Evolutionary conservation across 2,329 filamentous ascomycete genomes (phyloP).

Genomic region (Dothiorella sarmentorum): DNA sequence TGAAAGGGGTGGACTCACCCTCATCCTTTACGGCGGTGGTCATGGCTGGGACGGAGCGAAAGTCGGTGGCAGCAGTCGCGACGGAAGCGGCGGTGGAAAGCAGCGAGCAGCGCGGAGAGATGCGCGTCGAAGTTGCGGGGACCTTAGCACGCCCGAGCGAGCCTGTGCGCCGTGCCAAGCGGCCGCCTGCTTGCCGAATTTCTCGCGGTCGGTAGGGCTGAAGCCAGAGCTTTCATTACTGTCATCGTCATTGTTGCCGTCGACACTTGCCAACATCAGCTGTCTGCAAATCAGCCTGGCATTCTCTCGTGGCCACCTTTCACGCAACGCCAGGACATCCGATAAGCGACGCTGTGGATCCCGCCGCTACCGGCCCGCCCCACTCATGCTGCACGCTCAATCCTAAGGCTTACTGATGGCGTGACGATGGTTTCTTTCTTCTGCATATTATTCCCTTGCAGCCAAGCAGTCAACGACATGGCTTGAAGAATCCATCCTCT

Average conservation of each 20-base stretch:
- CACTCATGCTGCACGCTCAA: constrained; percentile 1
- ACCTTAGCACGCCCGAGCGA: neutral
- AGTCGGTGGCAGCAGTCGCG: constrained; percentile 13
- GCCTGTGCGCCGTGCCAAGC: constrained; percentile 1
- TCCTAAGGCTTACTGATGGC: neutral
- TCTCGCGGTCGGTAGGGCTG: constrained; percentile 9
- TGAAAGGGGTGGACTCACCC: constrained; percentile 27
- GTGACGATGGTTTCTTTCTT: constrained; percentile 1
- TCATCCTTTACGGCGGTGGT: constrained; percentile 35
- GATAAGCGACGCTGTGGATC: neutral
- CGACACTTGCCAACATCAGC: neutral
- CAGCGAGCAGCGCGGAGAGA: constrained; percentile 12
- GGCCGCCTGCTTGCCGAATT: neutral
- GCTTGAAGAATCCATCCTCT: neutral
- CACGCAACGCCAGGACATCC: no score
- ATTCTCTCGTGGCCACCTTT: neutral
- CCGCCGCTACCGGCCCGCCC: neutral
- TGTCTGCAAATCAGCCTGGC: neutral
- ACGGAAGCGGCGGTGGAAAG: constrained; percentile 15
- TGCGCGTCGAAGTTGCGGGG: constrained; percentile 15
- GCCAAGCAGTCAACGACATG: neutral
- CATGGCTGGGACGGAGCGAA: constrained; percentile 26
- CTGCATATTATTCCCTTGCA: no score
- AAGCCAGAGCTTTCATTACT: neutral
- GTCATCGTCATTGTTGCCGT: neutral